Percentiles rank a stretch among this genome's conserved stretches.
Evolutionary conservation across 2,329 filamentous ascomycete species (phyloP).

Genomic region (Talaromyces sp.): DNA sequence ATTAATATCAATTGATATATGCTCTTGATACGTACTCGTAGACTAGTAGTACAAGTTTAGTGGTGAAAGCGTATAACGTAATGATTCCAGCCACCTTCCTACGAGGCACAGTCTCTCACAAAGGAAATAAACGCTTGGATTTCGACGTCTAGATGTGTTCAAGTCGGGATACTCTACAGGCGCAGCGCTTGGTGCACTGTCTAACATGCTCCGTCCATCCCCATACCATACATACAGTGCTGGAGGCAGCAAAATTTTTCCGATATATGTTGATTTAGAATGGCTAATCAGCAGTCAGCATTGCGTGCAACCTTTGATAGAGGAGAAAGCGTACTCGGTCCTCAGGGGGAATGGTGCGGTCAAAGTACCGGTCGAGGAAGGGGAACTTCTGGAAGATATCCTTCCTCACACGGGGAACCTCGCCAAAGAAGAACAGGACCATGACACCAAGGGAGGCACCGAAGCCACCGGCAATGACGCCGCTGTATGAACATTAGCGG

Average conservation of each 20-base stretch:
- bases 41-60: background rate
- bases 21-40: background rate
- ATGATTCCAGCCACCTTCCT: background rate
- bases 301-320: background rate
- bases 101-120: background rate
- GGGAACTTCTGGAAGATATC: conserved; percentile 60
- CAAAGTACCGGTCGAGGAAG: conserved; percentile 52
- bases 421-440: conserved; percentile 60
- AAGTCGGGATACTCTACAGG: conserved; percentile 33
- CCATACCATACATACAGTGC: conserved; percentile 14
- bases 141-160: conserved; percentile 31
- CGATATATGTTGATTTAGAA: conserved; percentile 24
- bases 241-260: conserved; percentile 10
- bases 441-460: conserved; percentile 54
- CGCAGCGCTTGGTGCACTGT: conserved; percentile 9
- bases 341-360: conserved; percentile 55
- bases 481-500: conserved; percentile 26
- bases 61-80: background rate
- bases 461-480: conserved; percentile 48
- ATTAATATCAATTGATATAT: background rate
- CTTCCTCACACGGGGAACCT: conserved; percentile 56
- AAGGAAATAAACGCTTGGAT: conserved; percentile 10
- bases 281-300: conserved; percentile 24
- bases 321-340: conserved; percentile 46
- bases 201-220: background rate